Conservation (phyloP, 2,329 filamentous ascomycete species). For the Sporothrix inflata region DNA sequence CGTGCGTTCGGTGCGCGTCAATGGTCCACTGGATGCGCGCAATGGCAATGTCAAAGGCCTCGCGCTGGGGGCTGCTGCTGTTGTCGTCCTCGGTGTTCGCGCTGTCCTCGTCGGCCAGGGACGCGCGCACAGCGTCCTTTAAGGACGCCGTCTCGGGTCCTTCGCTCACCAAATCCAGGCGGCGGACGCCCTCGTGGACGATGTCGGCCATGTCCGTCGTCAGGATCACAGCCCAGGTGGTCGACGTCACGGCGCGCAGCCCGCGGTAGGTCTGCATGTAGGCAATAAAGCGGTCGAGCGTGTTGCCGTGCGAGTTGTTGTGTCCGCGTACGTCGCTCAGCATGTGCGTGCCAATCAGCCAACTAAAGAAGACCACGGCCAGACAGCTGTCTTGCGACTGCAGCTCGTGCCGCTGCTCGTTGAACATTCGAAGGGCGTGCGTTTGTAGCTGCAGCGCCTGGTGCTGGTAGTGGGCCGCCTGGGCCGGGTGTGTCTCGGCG, state of each 20-base stretch:
- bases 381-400: background rate
- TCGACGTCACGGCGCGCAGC: background rate
- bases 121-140: background rate
- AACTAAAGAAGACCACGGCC: background rate
- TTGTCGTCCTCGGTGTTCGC: background rate
- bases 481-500: background rate
- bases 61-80: background rate
- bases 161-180: background rate
- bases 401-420: background rate
- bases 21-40: slow-evolving; percentile 3
- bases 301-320: background rate
- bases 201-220: background rate
- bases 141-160: background rate
- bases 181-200: background rate
- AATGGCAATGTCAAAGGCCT: background rate
- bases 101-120: background rate
- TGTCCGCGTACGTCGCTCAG: background rate
- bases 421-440: background rate
- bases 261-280: slow-evolving; percentile 10
- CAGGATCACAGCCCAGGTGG: background rate
- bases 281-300: background rate
- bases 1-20: background rate
- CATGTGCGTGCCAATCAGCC: background rate
- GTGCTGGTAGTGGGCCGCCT: background rate
- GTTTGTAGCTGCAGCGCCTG: background rate